phyloP scores from a whole-genome alignment of 169 alveolate genomes.

The Eimeria falciformis region DNA sequence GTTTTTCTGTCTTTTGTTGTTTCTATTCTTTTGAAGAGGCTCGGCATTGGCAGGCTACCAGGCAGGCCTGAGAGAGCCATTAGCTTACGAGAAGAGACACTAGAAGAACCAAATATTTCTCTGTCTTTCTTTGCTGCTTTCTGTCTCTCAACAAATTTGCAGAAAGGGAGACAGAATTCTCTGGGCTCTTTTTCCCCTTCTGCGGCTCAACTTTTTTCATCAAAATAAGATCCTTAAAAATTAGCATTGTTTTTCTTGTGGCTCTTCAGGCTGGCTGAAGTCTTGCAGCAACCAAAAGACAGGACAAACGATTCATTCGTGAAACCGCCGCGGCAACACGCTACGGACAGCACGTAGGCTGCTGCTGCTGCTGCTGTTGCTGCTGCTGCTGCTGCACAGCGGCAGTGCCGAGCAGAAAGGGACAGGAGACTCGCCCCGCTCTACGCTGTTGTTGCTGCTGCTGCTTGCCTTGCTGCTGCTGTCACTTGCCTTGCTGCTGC shows the following conservation, averaged over 20 bases:
- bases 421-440: no score
- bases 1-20: no score
- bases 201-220: not conserved
- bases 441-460: not conserved
- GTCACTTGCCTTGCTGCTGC: not conserved
- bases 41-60: no score
- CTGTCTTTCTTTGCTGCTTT: no score
- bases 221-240: not conserved
- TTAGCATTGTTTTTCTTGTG: not conserved
- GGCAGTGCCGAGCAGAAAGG: no score
- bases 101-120: no score
- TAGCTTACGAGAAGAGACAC: no score
- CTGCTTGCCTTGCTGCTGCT: not conserved
- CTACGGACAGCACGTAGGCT: constrained; percentile 15
- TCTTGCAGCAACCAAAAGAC: not conserved
- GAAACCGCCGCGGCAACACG: not conserved
- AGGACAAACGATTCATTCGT: not conserved
- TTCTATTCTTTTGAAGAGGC: no score
- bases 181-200: not conserved
- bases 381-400: constrained; percentile 49
- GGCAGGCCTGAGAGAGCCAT: no score
- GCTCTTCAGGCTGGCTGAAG: not conserved
- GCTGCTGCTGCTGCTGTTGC: constrained; percentile 58
- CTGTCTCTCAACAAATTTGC: no score
- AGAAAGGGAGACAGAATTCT: no score